A percentile compares a stretch with the other conserved stretches of the same genome.
phyloP scores from a whole-genome alignment of 768 basidiomycete species.

The Suillus brevipes region DNA sequence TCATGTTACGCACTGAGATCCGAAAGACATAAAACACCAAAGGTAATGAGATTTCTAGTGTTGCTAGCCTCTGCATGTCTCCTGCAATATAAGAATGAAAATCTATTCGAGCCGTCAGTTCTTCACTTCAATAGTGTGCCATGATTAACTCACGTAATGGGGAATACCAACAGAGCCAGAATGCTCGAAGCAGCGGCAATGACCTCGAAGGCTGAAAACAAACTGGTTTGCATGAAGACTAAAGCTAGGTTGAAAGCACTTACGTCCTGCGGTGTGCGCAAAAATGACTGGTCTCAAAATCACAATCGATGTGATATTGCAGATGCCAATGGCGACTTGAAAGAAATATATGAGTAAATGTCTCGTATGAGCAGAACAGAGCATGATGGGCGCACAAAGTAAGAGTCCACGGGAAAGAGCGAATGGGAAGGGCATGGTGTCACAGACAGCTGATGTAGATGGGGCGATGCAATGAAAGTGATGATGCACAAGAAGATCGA shows the following conservation, averaged over 20 bases:
- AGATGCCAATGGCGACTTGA: slow-evolving; percentile 19
- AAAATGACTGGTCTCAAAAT: slow-evolving; percentile 21
- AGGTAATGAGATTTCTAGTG: slow-evolving; percentile 23
- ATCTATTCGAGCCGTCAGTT: slow-evolving; percentile 11
- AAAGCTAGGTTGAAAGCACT: slow-evolving; percentile 2
- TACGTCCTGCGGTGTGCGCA: slow-evolving; percentile 25
- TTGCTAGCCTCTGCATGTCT: slow-evolving; percentile 24
- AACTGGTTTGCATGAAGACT: not conserved
- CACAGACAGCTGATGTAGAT: slow-evolving; percentile 21
- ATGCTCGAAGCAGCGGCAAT: slow-evolving; percentile 16
- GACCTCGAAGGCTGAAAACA: slow-evolving; percentile 22
- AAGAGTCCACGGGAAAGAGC: slow-evolving; percentile 19
- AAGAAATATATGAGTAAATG: slow-evolving; percentile 7
- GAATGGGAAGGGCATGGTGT: slow-evolving; percentile 28
- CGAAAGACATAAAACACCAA: slow-evolving; percentile 20
- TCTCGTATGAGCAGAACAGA: not conserved
- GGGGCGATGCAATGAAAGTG: slow-evolving; percentile 11
- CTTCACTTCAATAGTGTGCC: too few relatives aligned
- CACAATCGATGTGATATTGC: slow-evolving; percentile 15
- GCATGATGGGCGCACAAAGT: slow-evolving; percentile 19
- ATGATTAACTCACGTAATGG: slow-evolving; percentile 20
- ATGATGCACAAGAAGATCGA: slow-evolving; percentile 8
- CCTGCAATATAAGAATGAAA: slow-evolving; percentile 14
- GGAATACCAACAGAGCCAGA: slow-evolving; percentile 15
- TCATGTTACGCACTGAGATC: slow-evolving; percentile 16